Percentiles rank a stretch among this genome's conserved stretches.
Evolutionary conservation across 1,284 basidiomycete genomes (phyloP).

Genomic region (Blastosporella zonata): DNA sequence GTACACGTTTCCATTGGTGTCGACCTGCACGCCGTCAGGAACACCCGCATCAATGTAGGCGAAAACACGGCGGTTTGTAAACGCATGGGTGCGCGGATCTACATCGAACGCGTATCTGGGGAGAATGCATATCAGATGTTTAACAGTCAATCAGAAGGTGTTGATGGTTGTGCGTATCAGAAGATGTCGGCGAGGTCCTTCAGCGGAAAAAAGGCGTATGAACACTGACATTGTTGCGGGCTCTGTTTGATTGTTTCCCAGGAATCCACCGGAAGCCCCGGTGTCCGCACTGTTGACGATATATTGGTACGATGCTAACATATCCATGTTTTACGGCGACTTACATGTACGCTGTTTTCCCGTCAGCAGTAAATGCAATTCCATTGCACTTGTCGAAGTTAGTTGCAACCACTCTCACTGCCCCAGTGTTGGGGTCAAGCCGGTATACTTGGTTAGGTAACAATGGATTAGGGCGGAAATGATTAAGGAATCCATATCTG

Average conservation of each 20-base stretch:
- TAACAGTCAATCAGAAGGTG: background rate
- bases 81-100: constrained; percentile 50
- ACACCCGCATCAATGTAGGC: constrained; percentile 67
- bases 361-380: constrained; percentile 67
- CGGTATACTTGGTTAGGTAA: constrained; percentile 75
- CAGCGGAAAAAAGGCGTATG: too few relatives aligned
- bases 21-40: constrained; percentile 72
- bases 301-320: background rate
- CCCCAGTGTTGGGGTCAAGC: constrained; percentile 61
- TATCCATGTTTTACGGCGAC: constrained; percentile 19
- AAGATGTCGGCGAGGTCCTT: background rate
- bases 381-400: constrained; percentile 64
- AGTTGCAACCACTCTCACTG: constrained; percentile 68
- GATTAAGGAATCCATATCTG: constrained; percentile 63
- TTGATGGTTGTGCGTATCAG: background rate
- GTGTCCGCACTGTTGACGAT: constrained; percentile 47
- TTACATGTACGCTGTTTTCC: constrained; percentile 64
- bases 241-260: constrained; percentile 56
- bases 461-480: constrained; percentile 62
- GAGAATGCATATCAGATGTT: background rate
- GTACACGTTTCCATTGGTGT: constrained; percentile 67
- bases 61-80: constrained; percentile 67
- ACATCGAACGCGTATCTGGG: constrained; percentile 73
- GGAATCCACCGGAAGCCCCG: constrained; percentile 43
- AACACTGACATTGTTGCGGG: constrained; percentile 65